Evolutionary conservation across 257 asterid species (phyloP).

Genomic region (Scutellaria minor): DNA sequence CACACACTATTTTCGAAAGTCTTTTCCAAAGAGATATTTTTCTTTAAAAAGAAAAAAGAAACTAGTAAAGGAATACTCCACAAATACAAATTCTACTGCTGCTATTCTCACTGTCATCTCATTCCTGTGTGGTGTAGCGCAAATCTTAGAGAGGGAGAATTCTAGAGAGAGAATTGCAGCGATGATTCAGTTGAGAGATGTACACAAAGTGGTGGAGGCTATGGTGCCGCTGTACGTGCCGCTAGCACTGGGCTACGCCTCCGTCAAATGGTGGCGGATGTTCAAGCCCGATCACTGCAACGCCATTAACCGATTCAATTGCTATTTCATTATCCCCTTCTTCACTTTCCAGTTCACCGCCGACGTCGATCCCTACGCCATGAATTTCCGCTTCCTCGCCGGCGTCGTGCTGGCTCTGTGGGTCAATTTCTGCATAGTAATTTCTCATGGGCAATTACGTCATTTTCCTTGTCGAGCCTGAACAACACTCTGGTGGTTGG

Average conservation of each 20-base stretch:
- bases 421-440: conserved; percentile 48
- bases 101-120: too few species aligned
- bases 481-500: conserved; percentile 75
- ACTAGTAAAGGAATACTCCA: too few species aligned
- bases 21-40: too few species aligned
- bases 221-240: conserved; percentile 66
- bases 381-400: conserved; percentile 58
- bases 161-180: too few species aligned
- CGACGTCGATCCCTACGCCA: conserved; percentile 63
- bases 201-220: conserved; percentile 62
- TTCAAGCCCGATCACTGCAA: conserved; percentile 74
- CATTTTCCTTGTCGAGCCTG: conserved; percentile 57
- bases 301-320: conserved; percentile 70
- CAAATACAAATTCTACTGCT: too few species aligned
- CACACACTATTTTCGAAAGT: too few species aligned
- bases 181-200: conserved; percentile 59
- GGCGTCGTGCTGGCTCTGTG: conserved; percentile 47
- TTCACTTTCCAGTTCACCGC: conserved; percentile 67
- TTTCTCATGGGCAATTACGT: conserved; percentile 65
- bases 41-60: too few species aligned
- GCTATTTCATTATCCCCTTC: conserved; percentile 73
- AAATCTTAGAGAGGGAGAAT: too few species aligned
- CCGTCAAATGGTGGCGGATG: conserved; percentile 62
- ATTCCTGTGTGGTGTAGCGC: too few species aligned
- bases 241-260: conserved; percentile 64